phyloP scores from a whole-genome alignment of 2,329 filamentous ascomycete genomes.

The Achaetomium macrosporum region DNA sequence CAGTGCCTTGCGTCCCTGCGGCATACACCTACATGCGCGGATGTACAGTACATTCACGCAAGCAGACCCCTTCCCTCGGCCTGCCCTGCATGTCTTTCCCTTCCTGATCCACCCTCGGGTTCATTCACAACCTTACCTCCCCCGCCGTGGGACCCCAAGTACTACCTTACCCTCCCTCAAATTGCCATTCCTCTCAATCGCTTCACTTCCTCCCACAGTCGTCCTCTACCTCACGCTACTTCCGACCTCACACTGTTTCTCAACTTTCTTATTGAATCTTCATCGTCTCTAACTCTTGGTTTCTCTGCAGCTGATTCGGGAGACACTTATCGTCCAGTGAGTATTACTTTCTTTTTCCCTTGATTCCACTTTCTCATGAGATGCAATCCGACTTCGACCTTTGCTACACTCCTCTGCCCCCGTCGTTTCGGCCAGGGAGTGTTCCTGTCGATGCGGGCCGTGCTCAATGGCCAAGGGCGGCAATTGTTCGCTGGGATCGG shows the following conservation, averaged over 20 bases:
- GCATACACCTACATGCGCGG: constrained; percentile 23
- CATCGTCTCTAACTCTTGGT: constrained; percentile 34
- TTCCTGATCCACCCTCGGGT: constrained; percentile 36
- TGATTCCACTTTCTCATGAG: background rate
- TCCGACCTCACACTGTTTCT: constrained; percentile 22
- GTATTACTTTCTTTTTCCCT: constrained; percentile 27
- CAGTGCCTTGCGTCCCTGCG: constrained; percentile 27
- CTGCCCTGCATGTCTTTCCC: constrained; percentile 40
- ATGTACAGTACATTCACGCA: constrained; percentile 19
- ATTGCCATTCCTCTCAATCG: constrained; percentile 26
- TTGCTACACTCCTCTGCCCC: background rate
- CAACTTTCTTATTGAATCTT: constrained; percentile 10
- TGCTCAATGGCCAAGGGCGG: constrained; percentile 8
- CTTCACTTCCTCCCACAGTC: constrained; percentile 19
- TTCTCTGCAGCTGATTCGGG: constrained; percentile 50
- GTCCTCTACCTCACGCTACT: constrained; percentile 18
- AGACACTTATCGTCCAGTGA: constrained; percentile 57
- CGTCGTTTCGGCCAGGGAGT: constrained; percentile 2
- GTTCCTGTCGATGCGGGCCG: constrained; percentile 13
- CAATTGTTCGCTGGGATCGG: constrained; percentile 8
- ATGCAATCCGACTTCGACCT: background rate
- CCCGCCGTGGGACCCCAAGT: constrained; percentile 31
- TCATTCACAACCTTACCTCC: constrained; percentile 35
- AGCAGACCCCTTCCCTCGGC: constrained; percentile 30
- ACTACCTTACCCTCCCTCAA: constrained; percentile 29